Evolutionary conservation across 139 green algal genomes (phyloP), one percentile per base, ranked within the genome.

Genomic region (Coelastrella sp.): DNA sequence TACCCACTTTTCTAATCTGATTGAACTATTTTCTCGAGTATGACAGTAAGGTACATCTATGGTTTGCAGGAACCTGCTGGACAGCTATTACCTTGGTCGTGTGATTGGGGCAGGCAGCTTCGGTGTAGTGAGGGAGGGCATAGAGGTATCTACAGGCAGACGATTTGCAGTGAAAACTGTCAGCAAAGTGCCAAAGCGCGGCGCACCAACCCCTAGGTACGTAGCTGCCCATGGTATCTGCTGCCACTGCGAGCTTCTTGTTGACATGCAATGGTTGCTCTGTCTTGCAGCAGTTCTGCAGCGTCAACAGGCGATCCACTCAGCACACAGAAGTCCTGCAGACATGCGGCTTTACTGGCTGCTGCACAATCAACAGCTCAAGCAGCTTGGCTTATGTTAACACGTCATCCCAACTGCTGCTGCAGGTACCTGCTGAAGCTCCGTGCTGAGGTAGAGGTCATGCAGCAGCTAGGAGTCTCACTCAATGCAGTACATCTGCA

Each of bases 401-500:
- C 70, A 12, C 70, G 15, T 27, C 70, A 15, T 15, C 20, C 6
- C n/a, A 25, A 27, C 5, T 78, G 70, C n/a, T n/a, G 8, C 70
- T 78, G 58, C 80, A 91, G 88, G 57, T 98, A 99, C 91, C 94
- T 99, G 63, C 93, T 98, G 10, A 99, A 99, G 94, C 93, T 99
- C 20, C 95, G 98, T 65, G 96, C 95, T 0, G 97, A 99, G 90
- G 96, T 99, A 72, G 97, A 99, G 82, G 96, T 97, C 20, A 99
- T 99, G 97, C 92, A 95, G 90, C 97, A 98, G 92, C 93, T 99
- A 57, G 97, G 97, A 5, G 65, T 88, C n/a, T 87, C 85, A 7
- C 85, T 93, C 58, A 91, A 90, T 68, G 80, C 82, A 4, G 82
- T 93, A 56, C 87, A 91, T 49, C 90, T 93, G 35, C 84, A 92